Percentiles rank a stretch among this genome's conserved stretches.
phyloP scores from a whole-genome alignment of 2,329 filamentous ascomycete genomes.

The Monosporascus sp. region DNA sequence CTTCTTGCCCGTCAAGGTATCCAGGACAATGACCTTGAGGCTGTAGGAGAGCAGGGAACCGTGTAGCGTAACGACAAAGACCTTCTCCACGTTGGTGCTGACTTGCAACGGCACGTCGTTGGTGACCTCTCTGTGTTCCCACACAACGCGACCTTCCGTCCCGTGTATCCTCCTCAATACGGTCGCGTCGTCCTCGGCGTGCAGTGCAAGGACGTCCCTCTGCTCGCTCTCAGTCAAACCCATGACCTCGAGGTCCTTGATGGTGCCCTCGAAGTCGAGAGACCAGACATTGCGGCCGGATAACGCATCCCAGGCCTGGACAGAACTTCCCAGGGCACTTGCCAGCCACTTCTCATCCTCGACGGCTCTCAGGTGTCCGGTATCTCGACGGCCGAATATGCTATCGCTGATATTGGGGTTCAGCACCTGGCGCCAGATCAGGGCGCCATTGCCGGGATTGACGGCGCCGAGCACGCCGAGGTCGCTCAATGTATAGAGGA shows the following conservation, averaged over 20 bases:
- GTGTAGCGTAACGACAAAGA: constrained; percentile 76
- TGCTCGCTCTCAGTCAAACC: constrained; percentile 56
- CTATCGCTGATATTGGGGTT: constrained; percentile 43
- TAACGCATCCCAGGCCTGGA: constrained; percentile 78
- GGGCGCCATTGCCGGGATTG: constrained; percentile 76
- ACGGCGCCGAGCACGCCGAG: constrained; percentile 78
- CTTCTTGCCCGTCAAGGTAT: constrained; percentile 67
- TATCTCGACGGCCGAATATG: constrained; percentile 4
- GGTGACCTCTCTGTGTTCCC: constrained; percentile 68
- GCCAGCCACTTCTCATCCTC: constrained; percentile 74
- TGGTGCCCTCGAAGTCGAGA: constrained; percentile 49
- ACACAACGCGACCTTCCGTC: constrained; percentile 65
- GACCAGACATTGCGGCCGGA: constrained; percentile 78
- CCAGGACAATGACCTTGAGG: constrained; percentile 69
- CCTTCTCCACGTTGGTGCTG: constrained; percentile 62
- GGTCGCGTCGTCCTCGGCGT: constrained; percentile 50
- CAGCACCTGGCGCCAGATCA: constrained; percentile 83
- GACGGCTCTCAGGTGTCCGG: constrained; percentile 61
- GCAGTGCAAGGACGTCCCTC: constrained; percentile 70
- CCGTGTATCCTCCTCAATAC: constrained; percentile 69
- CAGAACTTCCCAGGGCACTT: constrained; percentile 62
- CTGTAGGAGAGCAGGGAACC: constrained; percentile 64
- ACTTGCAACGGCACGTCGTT: constrained; percentile 70
- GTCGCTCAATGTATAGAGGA: constrained; percentile 88
- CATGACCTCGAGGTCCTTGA: constrained; percentile 72